Conservation (phyloP, 495 filamentous ascomycete species). For the Podospora pseudocomata region DNA sequence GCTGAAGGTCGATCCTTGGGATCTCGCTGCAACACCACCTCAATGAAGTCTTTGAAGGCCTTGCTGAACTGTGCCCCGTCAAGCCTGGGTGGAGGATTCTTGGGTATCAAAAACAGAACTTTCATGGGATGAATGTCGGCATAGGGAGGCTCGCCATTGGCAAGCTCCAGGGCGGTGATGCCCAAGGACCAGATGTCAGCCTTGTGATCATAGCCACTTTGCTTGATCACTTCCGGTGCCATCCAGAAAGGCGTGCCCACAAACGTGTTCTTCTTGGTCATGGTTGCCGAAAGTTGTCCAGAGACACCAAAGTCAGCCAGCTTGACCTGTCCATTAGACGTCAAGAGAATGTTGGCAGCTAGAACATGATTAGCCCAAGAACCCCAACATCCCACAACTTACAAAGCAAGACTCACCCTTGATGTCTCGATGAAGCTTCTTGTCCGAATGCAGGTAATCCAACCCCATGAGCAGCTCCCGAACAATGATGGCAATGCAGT, state of each 20-base stretch:
- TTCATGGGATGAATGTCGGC: constrained; percentile 99
- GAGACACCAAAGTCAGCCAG: constrained; percentile 97
- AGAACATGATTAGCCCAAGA: constrained; percentile 8
- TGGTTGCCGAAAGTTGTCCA: constrained; percentile 95
- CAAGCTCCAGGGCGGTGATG: constrained; percentile 92
- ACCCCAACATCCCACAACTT: background rate
- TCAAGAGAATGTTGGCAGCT: constrained; percentile 89
- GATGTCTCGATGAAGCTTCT: constrained; percentile 95
- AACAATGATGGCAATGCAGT: constrained; percentile 91
- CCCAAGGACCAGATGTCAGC: constrained; percentile 99
- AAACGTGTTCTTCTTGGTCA: constrained; percentile 99
- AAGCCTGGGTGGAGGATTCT: constrained; percentile 80
- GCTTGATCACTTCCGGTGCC: constrained; percentile 98
- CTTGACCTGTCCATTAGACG: constrained; percentile 89
- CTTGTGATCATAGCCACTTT: constrained; percentile 97
- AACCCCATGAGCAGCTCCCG: constrained; percentile 84
- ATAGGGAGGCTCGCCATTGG: constrained; percentile 90
- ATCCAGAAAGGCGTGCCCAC: constrained; percentile 99
- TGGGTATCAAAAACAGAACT: constrained; percentile 93
- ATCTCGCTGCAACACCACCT: constrained; percentile 79
- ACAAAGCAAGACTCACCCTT: constrained; percentile 62
- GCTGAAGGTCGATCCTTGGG: constrained; percentile 84
- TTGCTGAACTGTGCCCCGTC: constrained; percentile 77
- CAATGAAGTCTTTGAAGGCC: constrained; percentile 92
- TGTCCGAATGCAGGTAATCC: constrained; percentile 89